Percentiles rank a stretch among this genome's conserved stretches.
phyloP scores from a whole-genome alignment of 129 eudicot genomes.

The Silybum marianum region DNA sequence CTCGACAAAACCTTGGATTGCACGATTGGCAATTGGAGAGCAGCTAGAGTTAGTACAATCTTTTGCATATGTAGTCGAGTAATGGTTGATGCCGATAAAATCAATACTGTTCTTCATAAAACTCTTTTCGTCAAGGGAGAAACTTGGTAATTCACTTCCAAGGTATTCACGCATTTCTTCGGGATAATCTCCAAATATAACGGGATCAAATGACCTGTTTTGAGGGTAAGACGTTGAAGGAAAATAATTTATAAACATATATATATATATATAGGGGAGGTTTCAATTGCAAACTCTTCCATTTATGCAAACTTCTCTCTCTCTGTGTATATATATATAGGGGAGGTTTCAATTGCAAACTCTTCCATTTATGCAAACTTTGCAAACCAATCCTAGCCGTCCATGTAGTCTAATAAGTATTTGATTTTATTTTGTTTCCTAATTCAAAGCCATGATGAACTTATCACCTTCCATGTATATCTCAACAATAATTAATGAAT shows the following conservation, averaged over 20 bases:
- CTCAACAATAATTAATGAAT: no score
- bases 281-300: no score
- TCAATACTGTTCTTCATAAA: constrained; percentile 55
- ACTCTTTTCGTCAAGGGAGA: constrained; percentile 55
- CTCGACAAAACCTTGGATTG: constrained; percentile 52
- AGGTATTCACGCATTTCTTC: constrained; percentile 58
- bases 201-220: constrained; percentile 71
- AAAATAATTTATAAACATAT: neutral
- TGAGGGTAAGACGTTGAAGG: constrained; percentile 4
- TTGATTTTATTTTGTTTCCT: no score
- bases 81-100: constrained; percentile 83
- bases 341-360: no score
- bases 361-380: no score
- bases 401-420: no score
- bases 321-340: no score
- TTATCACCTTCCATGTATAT: no score
- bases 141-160: constrained; percentile 61
- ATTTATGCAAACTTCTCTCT: no score
- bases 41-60: constrained; percentile 67
- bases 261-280: no score
- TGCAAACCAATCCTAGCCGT: no score
- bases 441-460: no score
- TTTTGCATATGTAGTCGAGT: constrained; percentile 54
- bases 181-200: constrained; percentile 81
- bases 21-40: constrained; percentile 33